Evolutionary conservation across 805 yeast genomes (phyloP).

Genomic region (Blastobotrys chiropterorum): DNA sequence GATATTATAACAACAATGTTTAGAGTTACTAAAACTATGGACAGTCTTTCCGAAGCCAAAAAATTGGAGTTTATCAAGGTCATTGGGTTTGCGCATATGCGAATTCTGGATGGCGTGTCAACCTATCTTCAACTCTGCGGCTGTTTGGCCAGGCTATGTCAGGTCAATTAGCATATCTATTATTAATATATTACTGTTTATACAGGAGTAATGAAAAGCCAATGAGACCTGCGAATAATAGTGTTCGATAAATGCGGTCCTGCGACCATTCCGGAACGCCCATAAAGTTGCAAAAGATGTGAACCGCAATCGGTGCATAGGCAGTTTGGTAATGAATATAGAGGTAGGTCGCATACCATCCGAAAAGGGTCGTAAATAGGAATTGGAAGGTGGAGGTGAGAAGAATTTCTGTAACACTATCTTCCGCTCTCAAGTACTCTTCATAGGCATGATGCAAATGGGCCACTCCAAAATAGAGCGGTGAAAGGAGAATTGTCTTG

Average conservation of each 20-base stretch:
- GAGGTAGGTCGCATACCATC: conserved; percentile 54
- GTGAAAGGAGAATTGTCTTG: conserved; percentile 37
- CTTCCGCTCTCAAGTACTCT: conserved; percentile 25
- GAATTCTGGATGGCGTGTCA: conserved; percentile 88
- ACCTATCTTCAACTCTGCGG: conserved; percentile 83
- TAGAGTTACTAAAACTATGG: conserved; percentile 74
- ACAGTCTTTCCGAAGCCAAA: conserved; percentile 48
- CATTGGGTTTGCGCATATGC: conserved; percentile 87
- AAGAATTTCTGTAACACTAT: conserved; percentile 25
- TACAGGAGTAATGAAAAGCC: conserved; percentile 28
- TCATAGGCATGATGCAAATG: conserved; percentile 71
- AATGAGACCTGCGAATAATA: conserved; percentile 40
- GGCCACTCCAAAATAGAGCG: conserved; percentile 67
- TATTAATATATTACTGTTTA: not conserved
- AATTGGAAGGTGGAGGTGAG: conserved; percentile 46
- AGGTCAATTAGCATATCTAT: not conserved
- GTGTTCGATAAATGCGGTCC: conserved; percentile 16
- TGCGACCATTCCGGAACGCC: conserved; percentile 50
- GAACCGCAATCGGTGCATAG: conserved; percentile 54
- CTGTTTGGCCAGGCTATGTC: conserved; percentile 52
- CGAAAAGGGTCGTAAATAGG: conserved; percentile 63
- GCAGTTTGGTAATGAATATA: conserved; percentile 48
- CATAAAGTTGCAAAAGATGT: conserved; percentile 60
- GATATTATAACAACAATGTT: conserved; percentile 90
- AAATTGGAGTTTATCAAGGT: conserved; percentile 75